Evolutionary conservation across 148 eudicot genomes (phyloP).

Genomic region (Salicornia ramosissima): DNA sequence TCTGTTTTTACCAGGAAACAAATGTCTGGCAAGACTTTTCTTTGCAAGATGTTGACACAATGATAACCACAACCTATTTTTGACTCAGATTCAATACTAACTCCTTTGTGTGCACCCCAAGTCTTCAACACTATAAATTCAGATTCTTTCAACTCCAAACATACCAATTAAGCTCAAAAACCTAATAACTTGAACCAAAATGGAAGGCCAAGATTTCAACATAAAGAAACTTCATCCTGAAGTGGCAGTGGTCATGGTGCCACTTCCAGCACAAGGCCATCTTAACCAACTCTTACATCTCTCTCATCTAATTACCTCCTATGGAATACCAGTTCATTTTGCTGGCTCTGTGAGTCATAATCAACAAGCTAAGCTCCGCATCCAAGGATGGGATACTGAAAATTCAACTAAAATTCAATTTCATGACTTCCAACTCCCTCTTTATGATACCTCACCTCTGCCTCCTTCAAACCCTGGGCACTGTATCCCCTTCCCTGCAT

Average conservation of each 20-base stretch:
- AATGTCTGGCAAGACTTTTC: background rate
- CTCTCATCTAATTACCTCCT: slow-evolving; percentile 24
- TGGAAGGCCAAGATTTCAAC: slow-evolving; percentile 5
- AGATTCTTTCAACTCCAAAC: background rate
- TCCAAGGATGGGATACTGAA: slow-evolving; percentile 15
- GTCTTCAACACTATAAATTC: background rate
- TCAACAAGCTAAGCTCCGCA: slow-evolving; percentile 26
- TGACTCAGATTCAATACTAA: background rate
- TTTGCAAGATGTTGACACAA: background rate
- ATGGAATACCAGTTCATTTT: slow-evolving; percentile 24
- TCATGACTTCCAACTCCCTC: slow-evolving; percentile 29
- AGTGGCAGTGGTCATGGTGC: slow-evolving; percentile 30
- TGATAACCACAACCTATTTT: background rate
- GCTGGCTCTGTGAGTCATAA: slow-evolving; percentile 21
- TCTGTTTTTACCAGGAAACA: background rate
- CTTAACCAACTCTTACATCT: slow-evolving; percentile 30
- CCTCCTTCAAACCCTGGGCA: slow-evolving; percentile 7
- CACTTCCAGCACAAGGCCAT: slow-evolving; percentile 31
- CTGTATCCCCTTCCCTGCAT: slow-evolving; percentile 15
- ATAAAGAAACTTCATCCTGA: background rate
- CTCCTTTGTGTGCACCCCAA: background rate
- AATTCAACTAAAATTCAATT: slow-evolving; percentile 12
- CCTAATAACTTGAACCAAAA: slow-evolving; percentile 1
- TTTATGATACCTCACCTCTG: slow-evolving; percentile 1
- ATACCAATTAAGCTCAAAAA: background rate